Conservation (phyloP, 108 stramenopile genomes). For the Fistulifera solaris region DNA sequence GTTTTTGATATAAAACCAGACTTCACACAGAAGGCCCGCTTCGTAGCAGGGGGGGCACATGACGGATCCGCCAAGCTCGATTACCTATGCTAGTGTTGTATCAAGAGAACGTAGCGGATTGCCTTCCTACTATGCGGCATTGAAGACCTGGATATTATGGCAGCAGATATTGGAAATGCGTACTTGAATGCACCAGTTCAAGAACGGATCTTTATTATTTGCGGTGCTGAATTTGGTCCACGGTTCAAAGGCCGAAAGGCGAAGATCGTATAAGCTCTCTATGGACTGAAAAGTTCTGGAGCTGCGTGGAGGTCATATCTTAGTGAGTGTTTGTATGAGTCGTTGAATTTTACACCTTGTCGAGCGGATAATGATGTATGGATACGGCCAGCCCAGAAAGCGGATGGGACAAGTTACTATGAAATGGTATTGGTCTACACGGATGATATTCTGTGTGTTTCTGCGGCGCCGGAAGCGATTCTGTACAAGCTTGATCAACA, state of each 20-base stretch:
- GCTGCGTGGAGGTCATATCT: constrained; percentile 15
- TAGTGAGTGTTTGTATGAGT: neutral
- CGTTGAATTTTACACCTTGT: constrained; percentile 13
- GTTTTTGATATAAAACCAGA: constrained; percentile 41
- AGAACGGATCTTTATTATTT: constrained; percentile 20
- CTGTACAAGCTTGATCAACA: constrained; percentile 8
- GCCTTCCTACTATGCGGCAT: constrained; percentile 33
- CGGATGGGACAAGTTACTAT: constrained; percentile 18
- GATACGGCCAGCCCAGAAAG: constrained; percentile 11
- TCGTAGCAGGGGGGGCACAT: constrained; percentile 30
- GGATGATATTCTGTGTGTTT: constrained; percentile 19
- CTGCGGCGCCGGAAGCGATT: constrained; percentile 1
- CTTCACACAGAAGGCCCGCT: constrained; percentile 28
- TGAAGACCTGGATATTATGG: constrained; percentile 33
- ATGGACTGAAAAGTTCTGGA: constrained; percentile 31
- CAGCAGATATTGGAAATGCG: constrained; percentile 31
- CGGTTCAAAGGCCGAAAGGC: constrained; percentile 11
- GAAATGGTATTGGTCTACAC: constrained; percentile 28
- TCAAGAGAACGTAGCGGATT: constrained; percentile 33
- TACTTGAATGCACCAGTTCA: constrained; percentile 29
- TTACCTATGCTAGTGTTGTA: constrained; percentile 46
- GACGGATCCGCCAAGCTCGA: constrained; percentile 19
- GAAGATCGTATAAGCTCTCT: constrained; percentile 21
- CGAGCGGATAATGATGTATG: constrained; percentile 30
- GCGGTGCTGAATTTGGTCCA: constrained; percentile 30